Conservation (phyloP, 73 alveolate genomes). For the Tetrahymena malaccensis region DNA sequence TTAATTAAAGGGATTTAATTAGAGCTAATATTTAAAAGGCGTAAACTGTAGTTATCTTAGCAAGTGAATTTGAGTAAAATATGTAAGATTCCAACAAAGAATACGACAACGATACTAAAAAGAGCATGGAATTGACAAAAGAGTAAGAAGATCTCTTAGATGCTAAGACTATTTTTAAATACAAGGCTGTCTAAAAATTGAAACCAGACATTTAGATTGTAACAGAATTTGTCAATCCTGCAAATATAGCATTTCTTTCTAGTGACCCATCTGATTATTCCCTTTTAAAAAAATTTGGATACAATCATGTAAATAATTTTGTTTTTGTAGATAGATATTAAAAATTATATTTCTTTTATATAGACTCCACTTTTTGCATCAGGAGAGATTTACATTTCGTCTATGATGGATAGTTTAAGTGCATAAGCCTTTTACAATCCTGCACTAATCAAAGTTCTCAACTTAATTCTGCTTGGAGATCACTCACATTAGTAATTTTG, state of each 20-base stretch:
- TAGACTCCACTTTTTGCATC: conserved; percentile 91
- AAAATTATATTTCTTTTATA: neutral
- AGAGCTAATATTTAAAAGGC: conserved; percentile 87
- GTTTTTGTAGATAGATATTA: neutral
- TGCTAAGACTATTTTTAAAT: conserved; percentile 90
- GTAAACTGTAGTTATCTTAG: conserved; percentile 76
- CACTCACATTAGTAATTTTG: neutral
- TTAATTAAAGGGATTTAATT: conserved; percentile 68
- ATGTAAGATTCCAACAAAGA: conserved; percentile 41
- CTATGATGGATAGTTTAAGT: conserved; percentile 85
- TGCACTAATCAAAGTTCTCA: conserved; percentile 79
- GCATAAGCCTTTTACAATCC: conserved; percentile 90
- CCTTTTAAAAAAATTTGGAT: conserved; percentile 55
- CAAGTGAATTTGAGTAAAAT: conserved; percentile 70
- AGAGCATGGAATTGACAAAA: conserved; percentile 51
- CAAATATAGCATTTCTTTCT: conserved; percentile 73
- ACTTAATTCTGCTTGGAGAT: conserved; percentile 81
- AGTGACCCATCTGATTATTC: conserved; percentile 54
- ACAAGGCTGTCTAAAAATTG: conserved; percentile 73
- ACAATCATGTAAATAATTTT: conserved; percentile 47
- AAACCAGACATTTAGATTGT: conserved; percentile 73
- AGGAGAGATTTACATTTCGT: conserved; percentile 91
- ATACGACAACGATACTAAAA: conserved; percentile 27
- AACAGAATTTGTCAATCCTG: conserved; percentile 82
- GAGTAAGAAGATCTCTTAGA: conserved; percentile 88